Base-by-base conservation (phyloP, 1,284 basidiomycete species). In the Lentinus polychrous region DNA sequence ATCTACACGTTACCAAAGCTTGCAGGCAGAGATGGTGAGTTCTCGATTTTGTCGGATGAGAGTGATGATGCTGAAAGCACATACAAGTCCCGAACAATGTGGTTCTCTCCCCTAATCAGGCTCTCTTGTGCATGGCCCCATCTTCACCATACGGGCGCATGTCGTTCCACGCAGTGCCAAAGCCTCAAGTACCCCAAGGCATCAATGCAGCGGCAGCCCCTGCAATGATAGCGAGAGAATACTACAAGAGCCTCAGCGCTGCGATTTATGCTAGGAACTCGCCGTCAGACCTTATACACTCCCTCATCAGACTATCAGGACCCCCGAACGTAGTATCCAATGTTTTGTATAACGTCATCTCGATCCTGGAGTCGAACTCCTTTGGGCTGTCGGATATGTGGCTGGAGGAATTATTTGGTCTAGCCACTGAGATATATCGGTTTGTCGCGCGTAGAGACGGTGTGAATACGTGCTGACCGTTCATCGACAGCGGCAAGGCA, bases 341-440 rank as follows among this genome's bases (percentile, higher is more conserved):
- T 36, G 68, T 70, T 8, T 53, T 84, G 37, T 69, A 65, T 52
- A 69, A 71, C 23, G 59, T 72, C 0, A 65, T 77, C 49, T 52
- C 62, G 3, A 61, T 74, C 7, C 61, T 78, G 45, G 74, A 77
- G 50, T 57, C 49, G 18, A 50, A 61, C 39, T 48, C 57, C 8
- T 52, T 47, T 43, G 61, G 60, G 4, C 43, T 55, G 14, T 43
- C 38, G 36, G 59, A 58, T 37, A 53, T 57, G 44, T 66, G 59
- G 66, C 70, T 66, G 2, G 65, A 67, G 54, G 74, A 79, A 45
- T 60, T 80, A 31, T 50, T 84, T 23, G 81, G 81, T 1, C 61
- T 76, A 15, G 69, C 71, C 2, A 67, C 79, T 17, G 81, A 83
- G 54, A 61, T 81, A 14, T 85, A 83, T 56, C 69, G 67, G 81